These are phyloP conservation scores for Scytalidium lignicola DNA, from an alignment of 2,329 filamentous ascomycete genomes.

Conservation along the genomic window DNA sequence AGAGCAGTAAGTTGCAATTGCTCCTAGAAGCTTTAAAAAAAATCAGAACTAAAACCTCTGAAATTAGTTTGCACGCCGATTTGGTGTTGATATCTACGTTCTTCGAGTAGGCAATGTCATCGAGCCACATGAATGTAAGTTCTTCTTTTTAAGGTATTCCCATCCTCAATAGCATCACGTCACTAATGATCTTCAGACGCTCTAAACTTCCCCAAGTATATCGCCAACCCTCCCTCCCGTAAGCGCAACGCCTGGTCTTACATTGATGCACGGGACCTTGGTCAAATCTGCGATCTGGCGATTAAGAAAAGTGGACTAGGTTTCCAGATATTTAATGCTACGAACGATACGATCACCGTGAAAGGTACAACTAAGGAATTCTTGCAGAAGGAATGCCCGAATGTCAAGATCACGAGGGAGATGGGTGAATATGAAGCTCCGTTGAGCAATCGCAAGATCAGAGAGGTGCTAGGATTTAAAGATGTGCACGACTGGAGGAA, in stretches of 20 bases:
- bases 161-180: too few relatives aligned
- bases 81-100: conserved; percentile 53
- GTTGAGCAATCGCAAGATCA: conserved; percentile 55
- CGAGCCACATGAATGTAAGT: conserved; percentile 49
- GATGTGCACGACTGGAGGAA: conserved; percentile 51
- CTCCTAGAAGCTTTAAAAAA: background rate
- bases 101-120: conserved; percentile 57
- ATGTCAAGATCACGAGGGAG: conserved; percentile 46
- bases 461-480: conserved; percentile 51
- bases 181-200: conserved; percentile 34
- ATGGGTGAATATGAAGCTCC: conserved; percentile 56
- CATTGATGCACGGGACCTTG: conserved; percentile 56
- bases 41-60: conserved; percentile 35
- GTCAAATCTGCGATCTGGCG: conserved; percentile 53
- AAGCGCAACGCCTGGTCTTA: conserved; percentile 59
- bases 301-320: conserved; percentile 50
- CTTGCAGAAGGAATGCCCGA: conserved; percentile 42
- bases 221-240: conserved; percentile 43
- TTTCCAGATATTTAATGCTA: conserved; percentile 61
- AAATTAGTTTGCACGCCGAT: conserved; percentile 52
- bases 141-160: too few relatives aligned
- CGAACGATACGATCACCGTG: conserved; percentile 56
- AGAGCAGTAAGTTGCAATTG: conserved; percentile 24
- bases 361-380: conserved; percentile 46
- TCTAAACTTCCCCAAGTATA: conserved; percentile 44